phyloP scores from a whole-genome alignment of 768 basidiomycete species.

The Auricularia sp. region DNA sequence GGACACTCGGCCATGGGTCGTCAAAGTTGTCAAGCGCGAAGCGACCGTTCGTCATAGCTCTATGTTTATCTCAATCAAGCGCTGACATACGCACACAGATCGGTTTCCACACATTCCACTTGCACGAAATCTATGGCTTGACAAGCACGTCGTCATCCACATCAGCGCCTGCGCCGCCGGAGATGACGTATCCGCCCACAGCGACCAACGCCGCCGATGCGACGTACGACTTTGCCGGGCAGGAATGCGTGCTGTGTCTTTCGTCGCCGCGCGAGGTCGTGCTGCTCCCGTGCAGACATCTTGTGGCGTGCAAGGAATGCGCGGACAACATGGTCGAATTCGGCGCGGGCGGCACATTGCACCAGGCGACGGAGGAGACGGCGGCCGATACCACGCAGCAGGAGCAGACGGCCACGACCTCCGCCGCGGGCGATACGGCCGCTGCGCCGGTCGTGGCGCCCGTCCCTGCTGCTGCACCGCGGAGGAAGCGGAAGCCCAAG shows the following conservation, averaged over 20 bases:
- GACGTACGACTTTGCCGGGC: slow-evolving; percentile 41
- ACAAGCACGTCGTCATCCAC: slow-evolving; percentile 35
- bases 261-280: slow-evolving; percentile 86
- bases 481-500: slow-evolving; percentile 87
- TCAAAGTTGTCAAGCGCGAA: slow-evolving; percentile 87
- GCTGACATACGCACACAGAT: slow-evolving; percentile 30
- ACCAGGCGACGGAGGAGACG: slow-evolving; percentile 35
- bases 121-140: slow-evolving; percentile 92
- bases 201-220: slow-evolving; percentile 15
- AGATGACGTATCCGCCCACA: slow-evolving; percentile 39
- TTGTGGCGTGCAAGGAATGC: slow-evolving; percentile 93
- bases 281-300: slow-evolving; percentile 83
- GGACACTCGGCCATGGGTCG: slow-evolving; percentile 75
- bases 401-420: slow-evolving; percentile 21
- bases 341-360: slow-evolving; percentile 82
- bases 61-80: not conserved
- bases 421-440: slow-evolving; percentile 16
- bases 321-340: slow-evolving; percentile 97
- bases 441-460: slow-evolving; percentile 14
- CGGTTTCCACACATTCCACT: slow-evolving; percentile 85
- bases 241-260: slow-evolving; percentile 84
- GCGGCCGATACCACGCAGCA: slow-evolving; percentile 10
- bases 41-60: slow-evolving; percentile 37
- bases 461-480: slow-evolving; percentile 24
- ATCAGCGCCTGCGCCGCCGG: slow-evolving; percentile 24